Conservation (phyloP, 2,329 filamentous ascomycete species). For the Elsinoe ampelina region DNA sequence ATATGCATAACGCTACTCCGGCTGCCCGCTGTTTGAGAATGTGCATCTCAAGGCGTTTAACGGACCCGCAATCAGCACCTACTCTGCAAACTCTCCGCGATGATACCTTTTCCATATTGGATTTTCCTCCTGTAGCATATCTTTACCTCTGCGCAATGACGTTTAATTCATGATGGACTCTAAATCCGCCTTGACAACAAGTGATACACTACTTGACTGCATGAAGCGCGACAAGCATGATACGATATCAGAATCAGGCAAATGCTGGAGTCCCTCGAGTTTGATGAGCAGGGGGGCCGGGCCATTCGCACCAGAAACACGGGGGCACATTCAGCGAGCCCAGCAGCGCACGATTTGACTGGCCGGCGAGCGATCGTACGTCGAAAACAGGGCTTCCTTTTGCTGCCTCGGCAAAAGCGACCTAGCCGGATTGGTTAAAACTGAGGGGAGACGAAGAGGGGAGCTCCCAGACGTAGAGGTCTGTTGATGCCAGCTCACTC, state of each 20-base stretch:
- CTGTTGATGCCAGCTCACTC: background rate
- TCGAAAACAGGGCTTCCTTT: background rate
- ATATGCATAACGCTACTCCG: constrained; percentile 13
- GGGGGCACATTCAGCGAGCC: background rate
- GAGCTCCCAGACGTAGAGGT: background rate
- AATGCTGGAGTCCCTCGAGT: background rate
- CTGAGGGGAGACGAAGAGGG: background rate
- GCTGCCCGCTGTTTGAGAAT: background rate
- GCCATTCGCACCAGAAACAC: background rate
- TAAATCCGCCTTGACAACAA: no score
- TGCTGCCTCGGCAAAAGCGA: background rate
- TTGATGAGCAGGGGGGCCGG: constrained; percentile 3
- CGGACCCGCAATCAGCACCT: background rate
- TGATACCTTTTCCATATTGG: constrained; percentile 1
- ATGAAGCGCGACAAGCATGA: background rate
- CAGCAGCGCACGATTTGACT: background rate
- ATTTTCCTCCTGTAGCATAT: background rate
- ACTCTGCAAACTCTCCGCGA: background rate
- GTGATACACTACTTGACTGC: background rate
- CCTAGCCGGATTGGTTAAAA: constrained; percentile 2
- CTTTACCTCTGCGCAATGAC: background rate
- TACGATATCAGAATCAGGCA: background rate
- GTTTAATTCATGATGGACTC: background rate
- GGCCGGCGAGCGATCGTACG: background rate
- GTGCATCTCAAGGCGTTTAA: constrained; percentile 1